Percentiles rank a stretch among this genome's conserved stretches.
These are phyloP conservation scores for Areca catechu DNA, from an alignment of 176 grass and related monocot species.

Conservation along the genomic window DNA sequence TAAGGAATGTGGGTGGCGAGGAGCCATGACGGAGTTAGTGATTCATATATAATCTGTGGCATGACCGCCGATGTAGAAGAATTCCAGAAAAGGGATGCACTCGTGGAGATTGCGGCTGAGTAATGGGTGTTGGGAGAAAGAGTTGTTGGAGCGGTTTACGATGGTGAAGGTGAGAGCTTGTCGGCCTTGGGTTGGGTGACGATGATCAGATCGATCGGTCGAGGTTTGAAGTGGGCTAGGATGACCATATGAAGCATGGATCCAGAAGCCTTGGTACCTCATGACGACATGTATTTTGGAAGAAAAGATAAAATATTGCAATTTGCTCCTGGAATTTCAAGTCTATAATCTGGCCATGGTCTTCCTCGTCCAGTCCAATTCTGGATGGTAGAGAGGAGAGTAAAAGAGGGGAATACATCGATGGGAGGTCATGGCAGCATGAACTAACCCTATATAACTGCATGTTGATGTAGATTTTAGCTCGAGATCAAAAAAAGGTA, in stretches of 20 bases:
- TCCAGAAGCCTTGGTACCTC: slow-evolving; percentile 32
- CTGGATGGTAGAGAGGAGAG: too few species aligned
- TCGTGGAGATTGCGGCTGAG: slow-evolving; percentile 29
- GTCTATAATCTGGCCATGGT: too few species aligned
- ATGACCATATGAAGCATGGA: slow-evolving; percentile 19
- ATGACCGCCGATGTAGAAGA: background rate
- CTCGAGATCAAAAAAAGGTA: too few species aligned
- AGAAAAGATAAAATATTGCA: too few species aligned
- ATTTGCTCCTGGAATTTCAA: too few species aligned
- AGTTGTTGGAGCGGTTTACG: slow-evolving; percentile 10
- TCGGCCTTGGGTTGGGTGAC: slow-evolving; percentile 37
- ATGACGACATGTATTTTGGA: background rate
- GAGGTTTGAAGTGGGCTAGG: slow-evolving; percentile 25
- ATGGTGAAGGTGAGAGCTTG: slow-evolving; percentile 34
- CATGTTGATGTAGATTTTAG: too few species aligned
- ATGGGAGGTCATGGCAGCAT: too few species aligned
- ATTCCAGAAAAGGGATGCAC: slow-evolving; percentile 17
- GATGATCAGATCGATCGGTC: slow-evolving; percentile 38
- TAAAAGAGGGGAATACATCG: too few species aligned
- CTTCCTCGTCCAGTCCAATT: too few species aligned
- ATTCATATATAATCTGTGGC: background rate
- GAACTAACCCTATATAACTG: too few species aligned
- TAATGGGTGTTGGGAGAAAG: slow-evolving; percentile 23
- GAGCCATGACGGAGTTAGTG: slow-evolving; percentile 22
- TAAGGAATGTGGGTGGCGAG: slow-evolving; percentile 32